These are phyloP conservation scores for Aspergillus alliaceus DNA, from an alignment of 2,329 filamentous ascomycete species.

Conservation along the genomic window DNA sequence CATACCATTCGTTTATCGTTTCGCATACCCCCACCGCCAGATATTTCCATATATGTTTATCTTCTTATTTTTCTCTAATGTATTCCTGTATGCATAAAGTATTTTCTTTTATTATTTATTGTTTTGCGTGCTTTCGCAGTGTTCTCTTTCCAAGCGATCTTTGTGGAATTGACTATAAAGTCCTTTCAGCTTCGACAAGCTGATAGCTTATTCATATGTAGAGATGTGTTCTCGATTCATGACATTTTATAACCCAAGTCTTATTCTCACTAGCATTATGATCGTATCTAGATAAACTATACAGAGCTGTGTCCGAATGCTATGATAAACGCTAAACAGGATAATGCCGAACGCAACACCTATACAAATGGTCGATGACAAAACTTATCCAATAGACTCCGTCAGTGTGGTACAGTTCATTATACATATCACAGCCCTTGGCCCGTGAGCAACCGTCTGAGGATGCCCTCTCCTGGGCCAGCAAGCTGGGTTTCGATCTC, in stretches of 20 bases:
- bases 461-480: conserved; percentile 52
- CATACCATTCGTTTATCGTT: conserved; percentile 4
- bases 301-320: conserved; percentile 1
- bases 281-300: conserved; percentile 6
- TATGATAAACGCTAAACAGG: conserved; percentile 4
- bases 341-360: neutral
- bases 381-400: conserved; percentile 3
- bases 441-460: conserved; percentile 41
- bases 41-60: conserved; percentile 27
- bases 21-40: conserved; percentile 12
- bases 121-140: neutral
- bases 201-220: conserved; percentile 1
- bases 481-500: conserved; percentile 72
- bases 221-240: neutral
- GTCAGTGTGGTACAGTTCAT: neutral
- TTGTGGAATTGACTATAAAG: conserved; percentile 12
- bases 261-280: neutral
- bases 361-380: neutral
- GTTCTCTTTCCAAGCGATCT: conserved; percentile 4
- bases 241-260: neutral
- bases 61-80: conserved; percentile 1
- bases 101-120: neutral
- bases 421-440: conserved; percentile 31
- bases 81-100: conserved; percentile 6
- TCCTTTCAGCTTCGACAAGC: neutral